Conservation (phyloP, 768 basidiomycete species). For the Phylloporus sp. region DNA sequence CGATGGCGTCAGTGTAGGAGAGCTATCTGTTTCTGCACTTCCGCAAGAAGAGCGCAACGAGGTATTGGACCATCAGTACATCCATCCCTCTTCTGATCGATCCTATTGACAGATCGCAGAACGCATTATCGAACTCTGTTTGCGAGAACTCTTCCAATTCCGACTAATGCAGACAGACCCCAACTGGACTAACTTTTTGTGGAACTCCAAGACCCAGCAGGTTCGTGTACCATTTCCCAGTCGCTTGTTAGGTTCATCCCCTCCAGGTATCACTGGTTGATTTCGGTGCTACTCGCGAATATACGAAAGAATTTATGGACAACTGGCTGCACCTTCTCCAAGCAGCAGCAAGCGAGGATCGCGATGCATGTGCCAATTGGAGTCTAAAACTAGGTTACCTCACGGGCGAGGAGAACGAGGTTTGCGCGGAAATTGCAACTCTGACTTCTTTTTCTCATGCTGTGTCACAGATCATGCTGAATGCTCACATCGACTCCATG, state of each 20-base stretch:
- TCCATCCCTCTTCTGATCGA: not conserved
- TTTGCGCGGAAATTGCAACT: conserved; percentile 23
- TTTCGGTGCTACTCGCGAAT: conserved; percentile 91
- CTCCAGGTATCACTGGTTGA: conserved; percentile 80
- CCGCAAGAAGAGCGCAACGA: conserved; percentile 65
- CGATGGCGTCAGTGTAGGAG: conserved; percentile 75
- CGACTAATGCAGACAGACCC: conserved; percentile 97
- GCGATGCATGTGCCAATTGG: conserved; percentile 59
- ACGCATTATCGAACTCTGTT: conserved; percentile 76
- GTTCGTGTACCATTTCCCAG: conserved; percentile 30
- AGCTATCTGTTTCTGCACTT: conserved; percentile 47
- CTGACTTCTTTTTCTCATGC: not conserved
- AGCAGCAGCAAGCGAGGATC: conserved; percentile 68
- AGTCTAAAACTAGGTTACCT: conserved; percentile 85
- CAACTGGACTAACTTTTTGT: conserved; percentile 97
- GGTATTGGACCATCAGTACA: conserved; percentile 39
- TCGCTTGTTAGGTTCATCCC: not conserved
- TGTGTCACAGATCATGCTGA: conserved; percentile 57
- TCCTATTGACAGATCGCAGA: conserved; percentile 63
- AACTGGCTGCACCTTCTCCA: conserved; percentile 80
- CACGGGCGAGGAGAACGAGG: conserved; percentile 82
- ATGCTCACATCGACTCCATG: conserved; percentile 83
- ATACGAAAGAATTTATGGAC: conserved; percentile 82
- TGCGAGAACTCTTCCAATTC: conserved; percentile 88
- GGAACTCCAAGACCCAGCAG: conserved; percentile 62